These are phyloP conservation scores for Salix caprea DNA, from an alignment of 345 rosid species.

Conservation along the genomic window DNA sequence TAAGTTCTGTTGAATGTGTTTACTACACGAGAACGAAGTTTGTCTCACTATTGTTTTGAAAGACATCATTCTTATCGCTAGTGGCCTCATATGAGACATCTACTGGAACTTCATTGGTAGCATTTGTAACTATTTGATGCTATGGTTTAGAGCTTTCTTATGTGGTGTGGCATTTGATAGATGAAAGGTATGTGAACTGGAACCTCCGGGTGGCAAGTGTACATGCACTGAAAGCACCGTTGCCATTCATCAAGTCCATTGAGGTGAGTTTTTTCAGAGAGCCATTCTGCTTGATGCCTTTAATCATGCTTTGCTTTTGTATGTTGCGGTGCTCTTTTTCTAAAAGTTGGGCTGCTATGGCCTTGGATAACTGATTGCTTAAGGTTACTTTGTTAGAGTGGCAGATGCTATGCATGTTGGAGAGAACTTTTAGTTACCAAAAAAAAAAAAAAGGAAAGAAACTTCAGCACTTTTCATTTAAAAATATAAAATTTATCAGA, in stretches of 20 bases:
- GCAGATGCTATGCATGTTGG: too few relatives aligned
- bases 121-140: neutral
- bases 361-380: too few relatives aligned
- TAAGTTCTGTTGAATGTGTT: neutral
- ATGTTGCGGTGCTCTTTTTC: neutral
- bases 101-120: neutral
- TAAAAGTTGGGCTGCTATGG: neutral
- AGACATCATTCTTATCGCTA: neutral
- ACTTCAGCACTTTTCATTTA: too few relatives aligned
- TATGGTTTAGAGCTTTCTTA: constrained; percentile 19
- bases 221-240: constrained; percentile 61
- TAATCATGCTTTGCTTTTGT: neutral
- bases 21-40: neutral
- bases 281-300: neutral
- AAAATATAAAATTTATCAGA: too few relatives aligned
- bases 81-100: neutral
- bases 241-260: constrained; percentile 74
- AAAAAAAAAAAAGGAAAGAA: too few relatives aligned
- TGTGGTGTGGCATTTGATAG: constrained; percentile 15
- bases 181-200: constrained; percentile 77
- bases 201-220: constrained; percentile 68
- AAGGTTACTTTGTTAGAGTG: too few relatives aligned
- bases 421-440: too few relatives aligned
- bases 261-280: constrained; percentile 40
- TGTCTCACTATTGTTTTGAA: neutral